These are phyloP conservation scores for Carex cristatella DNA, from an alignment of 176 grass and related monocot species.

Conservation along the genomic window DNA sequence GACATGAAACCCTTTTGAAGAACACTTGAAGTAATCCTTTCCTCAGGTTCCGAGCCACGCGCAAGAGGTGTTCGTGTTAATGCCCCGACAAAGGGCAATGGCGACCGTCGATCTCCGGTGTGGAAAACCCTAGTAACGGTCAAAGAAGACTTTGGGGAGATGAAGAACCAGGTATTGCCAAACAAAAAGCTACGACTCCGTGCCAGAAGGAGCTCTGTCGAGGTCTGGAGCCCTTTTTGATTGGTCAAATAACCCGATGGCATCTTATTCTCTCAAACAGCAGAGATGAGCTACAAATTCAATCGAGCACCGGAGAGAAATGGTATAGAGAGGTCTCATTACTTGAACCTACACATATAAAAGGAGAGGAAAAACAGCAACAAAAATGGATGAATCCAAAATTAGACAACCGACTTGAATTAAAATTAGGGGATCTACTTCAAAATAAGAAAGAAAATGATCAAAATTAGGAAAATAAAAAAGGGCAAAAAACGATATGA, in stretches of 20 bases:
- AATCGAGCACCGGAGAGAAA: neutral
- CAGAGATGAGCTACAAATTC: neutral
- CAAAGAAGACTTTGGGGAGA: constrained; percentile 39
- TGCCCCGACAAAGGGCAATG: constrained; percentile 28
- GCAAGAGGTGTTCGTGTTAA: constrained; percentile 36
- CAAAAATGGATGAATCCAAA: constrained; percentile 15
- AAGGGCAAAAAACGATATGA: neutral
- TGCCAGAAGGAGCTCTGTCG: constrained; percentile 34
- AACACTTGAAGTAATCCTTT: neutral
- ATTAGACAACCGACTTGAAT: neutral
- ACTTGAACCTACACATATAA: neutral
- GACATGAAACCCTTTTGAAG: constrained; percentile 8
- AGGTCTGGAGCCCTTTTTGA: constrained; percentile 36
- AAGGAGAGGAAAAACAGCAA: constrained; percentile 12
- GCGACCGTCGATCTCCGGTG: constrained; percentile 41
- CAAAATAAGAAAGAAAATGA: neutral
- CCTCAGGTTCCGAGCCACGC: constrained; percentile 8
- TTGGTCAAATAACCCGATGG: constrained; percentile 17
- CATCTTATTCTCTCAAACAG: constrained; percentile 5
- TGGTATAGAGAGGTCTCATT: neutral
- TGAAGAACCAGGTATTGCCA: constrained; percentile 77
- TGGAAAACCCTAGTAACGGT: constrained; percentile 36
- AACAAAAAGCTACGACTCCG: constrained; percentile 57
- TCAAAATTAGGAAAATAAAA: neutral
- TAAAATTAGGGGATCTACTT: neutral